Percentiles rank a stretch among this genome's conserved stretches.
phyloP scores from a whole-genome alignment of 2,329 filamentous ascomycete species.

The Botrytis porri region DNA sequence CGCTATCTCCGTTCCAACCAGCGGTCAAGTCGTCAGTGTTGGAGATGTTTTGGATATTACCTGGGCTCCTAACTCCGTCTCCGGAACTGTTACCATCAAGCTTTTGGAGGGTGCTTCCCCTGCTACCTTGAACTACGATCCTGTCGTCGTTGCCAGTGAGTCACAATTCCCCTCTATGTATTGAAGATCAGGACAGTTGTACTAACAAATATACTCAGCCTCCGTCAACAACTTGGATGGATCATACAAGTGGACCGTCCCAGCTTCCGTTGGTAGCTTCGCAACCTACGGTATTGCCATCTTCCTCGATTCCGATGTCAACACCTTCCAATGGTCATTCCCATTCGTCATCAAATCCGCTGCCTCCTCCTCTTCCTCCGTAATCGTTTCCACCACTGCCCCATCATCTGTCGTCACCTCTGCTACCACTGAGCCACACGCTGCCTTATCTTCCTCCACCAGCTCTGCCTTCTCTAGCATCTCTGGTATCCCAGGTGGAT shows the following conservation, averaged over 20 bases:
- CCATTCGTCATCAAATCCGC: constrained; percentile 46
- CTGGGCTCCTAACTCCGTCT: constrained; percentile 46
- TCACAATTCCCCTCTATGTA: constrained; percentile 25
- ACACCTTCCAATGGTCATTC: constrained; percentile 61
- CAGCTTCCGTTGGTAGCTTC: constrained; percentile 44
- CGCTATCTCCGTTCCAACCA: constrained; percentile 48
- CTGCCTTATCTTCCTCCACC: not conserved
- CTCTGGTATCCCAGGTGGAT: constrained; percentile 10
- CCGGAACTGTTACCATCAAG: constrained; percentile 49
- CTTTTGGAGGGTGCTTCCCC: constrained; percentile 53
- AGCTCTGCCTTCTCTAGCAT: not conserved
- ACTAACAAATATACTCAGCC: constrained; percentile 39
- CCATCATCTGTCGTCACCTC: constrained; percentile 6
- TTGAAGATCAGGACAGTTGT: not conserved
- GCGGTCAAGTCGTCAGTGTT: constrained; percentile 46
- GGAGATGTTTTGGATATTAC: constrained; percentile 50
- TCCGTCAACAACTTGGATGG: constrained; percentile 47
- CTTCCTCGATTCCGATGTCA: constrained; percentile 43
- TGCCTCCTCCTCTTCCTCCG: constrained; percentile 10
- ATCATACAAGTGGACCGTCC: constrained; percentile 51
- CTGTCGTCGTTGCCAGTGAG: constrained; percentile 50
- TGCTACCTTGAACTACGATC: constrained; percentile 44
- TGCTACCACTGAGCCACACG: constrained; percentile 3
- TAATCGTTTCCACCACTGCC: not conserved
- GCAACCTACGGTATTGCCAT: constrained; percentile 58